Conservation (phyloP, 2,329 filamentous ascomycete species). For the Pseudopithomyces chartarum region DNA sequence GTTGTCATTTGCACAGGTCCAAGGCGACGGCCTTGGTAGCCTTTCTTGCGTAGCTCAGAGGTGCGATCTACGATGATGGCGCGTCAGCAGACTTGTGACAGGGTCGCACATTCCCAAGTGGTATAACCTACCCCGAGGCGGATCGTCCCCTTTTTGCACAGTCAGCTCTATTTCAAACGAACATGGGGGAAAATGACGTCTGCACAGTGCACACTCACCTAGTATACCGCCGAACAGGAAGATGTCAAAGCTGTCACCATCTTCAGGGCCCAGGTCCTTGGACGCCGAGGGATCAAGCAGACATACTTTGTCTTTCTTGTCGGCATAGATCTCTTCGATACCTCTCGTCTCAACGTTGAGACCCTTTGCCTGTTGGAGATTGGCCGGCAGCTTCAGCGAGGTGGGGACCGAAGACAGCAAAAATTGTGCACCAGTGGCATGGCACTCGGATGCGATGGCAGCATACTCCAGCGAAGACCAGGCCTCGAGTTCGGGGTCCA, state of each 20-base stretch:
- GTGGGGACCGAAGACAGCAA: constrained; percentile 80
- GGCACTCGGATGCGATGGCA: constrained; percentile 82
- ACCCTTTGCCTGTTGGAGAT: constrained; percentile 63
- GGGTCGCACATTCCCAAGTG: constrained; percentile 6
- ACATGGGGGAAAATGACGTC: neutral
- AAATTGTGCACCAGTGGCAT: constrained; percentile 69
- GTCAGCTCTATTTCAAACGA: constrained; percentile 26
- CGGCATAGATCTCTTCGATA: constrained; percentile 80
- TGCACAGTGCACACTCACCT: constrained; percentile 59
- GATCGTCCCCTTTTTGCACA: constrained; percentile 77
- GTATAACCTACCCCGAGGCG: constrained; percentile 74
- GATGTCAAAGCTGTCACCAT: constrained; percentile 81
- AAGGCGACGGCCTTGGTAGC: constrained; percentile 83
- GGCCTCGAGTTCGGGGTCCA: constrained; percentile 89
- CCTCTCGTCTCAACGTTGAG: constrained; percentile 76
- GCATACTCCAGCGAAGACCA: constrained; percentile 96
- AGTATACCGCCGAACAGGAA: constrained; percentile 97
- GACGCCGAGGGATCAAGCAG: constrained; percentile 85
- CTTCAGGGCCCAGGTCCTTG: constrained; percentile 80
- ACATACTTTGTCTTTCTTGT: constrained; percentile 77
- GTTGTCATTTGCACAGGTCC: constrained; percentile 98
- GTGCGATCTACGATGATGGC: constrained; percentile 72
- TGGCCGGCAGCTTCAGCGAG: constrained; percentile 63
- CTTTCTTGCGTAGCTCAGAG: constrained; percentile 92
- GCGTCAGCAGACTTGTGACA: constrained; percentile 25